These are phyloP conservation scores for Elaeis guineensis DNA, from an alignment of 176 grass and related monocot genomes.

Conservation along the genomic window DNA sequence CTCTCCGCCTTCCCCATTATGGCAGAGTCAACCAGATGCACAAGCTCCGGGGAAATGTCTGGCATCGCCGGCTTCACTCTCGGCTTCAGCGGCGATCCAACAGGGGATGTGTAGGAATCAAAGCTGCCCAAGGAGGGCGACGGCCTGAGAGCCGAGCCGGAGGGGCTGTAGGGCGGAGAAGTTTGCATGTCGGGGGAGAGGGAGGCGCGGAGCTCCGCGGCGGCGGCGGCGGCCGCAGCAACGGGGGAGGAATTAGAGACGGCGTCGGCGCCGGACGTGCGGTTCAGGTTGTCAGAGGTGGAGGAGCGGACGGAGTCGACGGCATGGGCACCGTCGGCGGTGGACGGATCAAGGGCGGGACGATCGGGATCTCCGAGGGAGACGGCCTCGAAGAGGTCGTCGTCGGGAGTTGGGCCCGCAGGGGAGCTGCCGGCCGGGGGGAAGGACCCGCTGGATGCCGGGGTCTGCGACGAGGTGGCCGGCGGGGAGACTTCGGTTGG, in stretches of 20 bases:
- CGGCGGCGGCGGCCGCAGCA: neutral
- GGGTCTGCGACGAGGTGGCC: neutral
- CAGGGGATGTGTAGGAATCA: constrained; percentile 6
- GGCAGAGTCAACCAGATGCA: constrained; percentile 62
- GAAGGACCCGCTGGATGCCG: neutral
- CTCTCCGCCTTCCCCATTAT: constrained; percentile 61
- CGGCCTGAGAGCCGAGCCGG: neutral
- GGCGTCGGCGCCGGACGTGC: neutral
- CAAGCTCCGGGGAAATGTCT: constrained; percentile 52
- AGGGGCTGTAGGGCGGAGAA: constrained; percentile 4
- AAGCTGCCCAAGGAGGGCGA: constrained; percentile 2
- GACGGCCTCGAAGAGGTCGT: constrained; percentile 39
- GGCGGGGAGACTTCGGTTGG: constrained; percentile 20
- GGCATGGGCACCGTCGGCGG: neutral
- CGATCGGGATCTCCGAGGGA: constrained; percentile 27
- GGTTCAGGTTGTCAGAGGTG: constrained; percentile 13
- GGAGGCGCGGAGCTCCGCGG: neutral
- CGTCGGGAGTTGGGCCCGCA: constrained; percentile 15
- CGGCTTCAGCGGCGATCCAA: constrained; percentile 3
- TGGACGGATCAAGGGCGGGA: neutral
- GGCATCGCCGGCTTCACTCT: constrained; percentile 30
- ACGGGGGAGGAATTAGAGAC: neutral
- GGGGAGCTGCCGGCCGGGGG: too few species aligned
- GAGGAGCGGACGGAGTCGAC: neutral
- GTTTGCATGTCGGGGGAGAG: neutral